Evolutionary conservation across 208 protist species (phyloP).

Genomic region (Crithidia brevicula): DNA sequence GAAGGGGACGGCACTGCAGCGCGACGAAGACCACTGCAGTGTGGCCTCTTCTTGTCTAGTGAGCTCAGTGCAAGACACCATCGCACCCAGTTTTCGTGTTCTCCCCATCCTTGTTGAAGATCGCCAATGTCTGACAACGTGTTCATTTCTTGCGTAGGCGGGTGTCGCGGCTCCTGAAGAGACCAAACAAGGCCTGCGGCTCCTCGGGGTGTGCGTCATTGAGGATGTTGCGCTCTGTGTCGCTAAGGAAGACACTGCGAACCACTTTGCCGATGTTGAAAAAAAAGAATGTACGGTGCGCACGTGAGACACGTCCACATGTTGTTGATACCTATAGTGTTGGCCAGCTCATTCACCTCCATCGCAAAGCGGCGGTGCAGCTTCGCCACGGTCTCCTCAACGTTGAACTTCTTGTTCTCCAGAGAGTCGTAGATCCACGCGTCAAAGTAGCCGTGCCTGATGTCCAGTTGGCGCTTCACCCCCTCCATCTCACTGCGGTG

Average conservation of each 20-base stretch:
- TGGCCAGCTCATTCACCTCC: conserved; percentile 57
- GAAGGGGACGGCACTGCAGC: background rate
- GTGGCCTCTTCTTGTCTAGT: too few relatives aligned
- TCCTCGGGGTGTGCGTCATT: conserved; percentile 30
- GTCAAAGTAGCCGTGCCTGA: conserved; percentile 63
- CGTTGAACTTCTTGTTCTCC: conserved; percentile 81
- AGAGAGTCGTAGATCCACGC: conserved; percentile 78
- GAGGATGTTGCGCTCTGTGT: conserved; percentile 31
- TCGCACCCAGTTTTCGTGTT: too few relatives aligned
- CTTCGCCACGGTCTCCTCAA: conserved; percentile 75
- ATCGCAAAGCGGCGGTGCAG: conserved; percentile 61
- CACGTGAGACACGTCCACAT: too few relatives aligned
- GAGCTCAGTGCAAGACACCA: too few relatives aligned
- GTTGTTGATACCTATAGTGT: too few relatives aligned
- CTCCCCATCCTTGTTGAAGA: conserved; percentile 54
- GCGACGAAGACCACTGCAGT: background rate
- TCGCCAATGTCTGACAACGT: conserved; percentile 38
- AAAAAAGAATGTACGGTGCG: too few relatives aligned
- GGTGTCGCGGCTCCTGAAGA: conserved; percentile 55
- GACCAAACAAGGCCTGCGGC: conserved; percentile 37
- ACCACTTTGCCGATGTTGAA: conserved; percentile 52
- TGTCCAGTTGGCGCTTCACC: conserved; percentile 58
- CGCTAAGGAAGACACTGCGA: conserved; percentile 37
- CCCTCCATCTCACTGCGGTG: conserved; percentile 65
- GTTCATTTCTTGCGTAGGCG: conserved; percentile 41